Conservation (phyloP, 1,284 basidiomycete genomes). For the Microbotryum saponariae region DNA sequence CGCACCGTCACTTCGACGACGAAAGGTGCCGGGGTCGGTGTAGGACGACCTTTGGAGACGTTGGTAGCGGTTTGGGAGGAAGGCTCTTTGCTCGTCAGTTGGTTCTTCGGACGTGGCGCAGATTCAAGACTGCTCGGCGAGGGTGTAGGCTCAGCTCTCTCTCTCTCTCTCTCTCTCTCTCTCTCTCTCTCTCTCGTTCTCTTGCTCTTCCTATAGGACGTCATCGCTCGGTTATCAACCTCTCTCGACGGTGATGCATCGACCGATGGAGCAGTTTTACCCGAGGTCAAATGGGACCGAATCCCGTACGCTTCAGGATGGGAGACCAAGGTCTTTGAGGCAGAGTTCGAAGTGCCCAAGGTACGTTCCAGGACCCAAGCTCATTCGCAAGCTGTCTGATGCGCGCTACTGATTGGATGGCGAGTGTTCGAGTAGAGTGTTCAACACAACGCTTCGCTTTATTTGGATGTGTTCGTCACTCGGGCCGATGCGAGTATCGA, state of each 20-base stretch:
- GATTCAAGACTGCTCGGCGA: too few species aligned
- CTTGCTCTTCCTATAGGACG: constrained; percentile 7
- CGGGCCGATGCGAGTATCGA: constrained; percentile 47
- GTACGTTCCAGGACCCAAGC: constrained; percentile 45
- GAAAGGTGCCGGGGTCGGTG: neutral
- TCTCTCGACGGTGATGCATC: constrained; percentile 51
- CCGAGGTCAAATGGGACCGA: constrained; percentile 68
- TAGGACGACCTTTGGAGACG: neutral
- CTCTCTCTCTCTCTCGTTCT: neutral
- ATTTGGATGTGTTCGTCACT: constrained; percentile 71
- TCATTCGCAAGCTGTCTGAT: constrained; percentile 4
- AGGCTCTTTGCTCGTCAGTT: neutral
- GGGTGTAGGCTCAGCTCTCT: neutral
- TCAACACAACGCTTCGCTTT: constrained; percentile 59
- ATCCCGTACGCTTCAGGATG: constrained; percentile 75
- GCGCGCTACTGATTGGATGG: neutral
- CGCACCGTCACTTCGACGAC: neutral
- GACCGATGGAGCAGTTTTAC: constrained; percentile 48
- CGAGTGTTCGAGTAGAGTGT: constrained; percentile 51
- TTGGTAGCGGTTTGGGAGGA: neutral
- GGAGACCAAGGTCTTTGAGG: constrained; percentile 57
- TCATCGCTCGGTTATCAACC: constrained; percentile 33
- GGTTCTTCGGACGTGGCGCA: too few species aligned
- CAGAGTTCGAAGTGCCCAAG: constrained; percentile 63
- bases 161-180: neutral